Conservation (phyloP, 176 grass and related monocot genomes). For the Triticum monococcum region DNA sequence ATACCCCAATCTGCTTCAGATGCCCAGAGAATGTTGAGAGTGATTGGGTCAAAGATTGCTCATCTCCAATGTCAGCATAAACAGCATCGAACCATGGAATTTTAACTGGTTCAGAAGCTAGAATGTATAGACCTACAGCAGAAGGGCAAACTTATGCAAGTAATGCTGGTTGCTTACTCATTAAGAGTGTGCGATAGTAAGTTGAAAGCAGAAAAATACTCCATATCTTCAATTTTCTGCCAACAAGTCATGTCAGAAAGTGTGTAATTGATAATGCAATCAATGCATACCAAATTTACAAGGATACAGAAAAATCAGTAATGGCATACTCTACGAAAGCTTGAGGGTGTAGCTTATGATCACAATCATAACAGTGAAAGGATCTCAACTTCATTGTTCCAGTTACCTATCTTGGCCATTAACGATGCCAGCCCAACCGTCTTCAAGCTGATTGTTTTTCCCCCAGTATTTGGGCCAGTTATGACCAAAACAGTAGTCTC, state of each 20-base stretch:
- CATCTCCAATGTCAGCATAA: slow-evolving; percentile 87
- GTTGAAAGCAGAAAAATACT: neutral
- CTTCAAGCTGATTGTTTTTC: slow-evolving; percentile 89
- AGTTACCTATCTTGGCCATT: slow-evolving; percentile 76
- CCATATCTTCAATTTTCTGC: slow-evolving; percentile 5
- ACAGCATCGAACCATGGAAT: slow-evolving; percentile 83
- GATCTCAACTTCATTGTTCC: neutral
- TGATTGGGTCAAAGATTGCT: slow-evolving; percentile 79
- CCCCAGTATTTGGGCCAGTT: slow-evolving; percentile 84
- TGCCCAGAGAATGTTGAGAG: slow-evolving; percentile 87
- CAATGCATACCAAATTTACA: neutral
- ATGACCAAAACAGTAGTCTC: slow-evolving; percentile 74
- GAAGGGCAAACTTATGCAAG: slow-evolving; percentile 27
- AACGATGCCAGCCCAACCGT: slow-evolving; percentile 75
- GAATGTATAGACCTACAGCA: slow-evolving; percentile 68
- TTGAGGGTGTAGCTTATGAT: neutral
- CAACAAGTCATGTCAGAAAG: slow-evolving; percentile 9
- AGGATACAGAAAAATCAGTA: slow-evolving; percentile 8
- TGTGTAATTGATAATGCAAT: neutral
- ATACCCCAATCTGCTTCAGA: slow-evolving; percentile 74
- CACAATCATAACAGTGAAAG: neutral
- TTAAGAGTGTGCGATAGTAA: neutral
- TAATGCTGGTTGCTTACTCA: slow-evolving; percentile 2
- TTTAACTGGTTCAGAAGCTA: slow-evolving; percentile 82
- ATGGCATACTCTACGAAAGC: neutral